A percentile compares a stretch with the other conserved stretches of the same genome.
These are phyloP conservation scores for Pseudozyma hubeiensis DNA, from an alignment of 1,284 basidiomycete species.

Conservation along the genomic window DNA sequence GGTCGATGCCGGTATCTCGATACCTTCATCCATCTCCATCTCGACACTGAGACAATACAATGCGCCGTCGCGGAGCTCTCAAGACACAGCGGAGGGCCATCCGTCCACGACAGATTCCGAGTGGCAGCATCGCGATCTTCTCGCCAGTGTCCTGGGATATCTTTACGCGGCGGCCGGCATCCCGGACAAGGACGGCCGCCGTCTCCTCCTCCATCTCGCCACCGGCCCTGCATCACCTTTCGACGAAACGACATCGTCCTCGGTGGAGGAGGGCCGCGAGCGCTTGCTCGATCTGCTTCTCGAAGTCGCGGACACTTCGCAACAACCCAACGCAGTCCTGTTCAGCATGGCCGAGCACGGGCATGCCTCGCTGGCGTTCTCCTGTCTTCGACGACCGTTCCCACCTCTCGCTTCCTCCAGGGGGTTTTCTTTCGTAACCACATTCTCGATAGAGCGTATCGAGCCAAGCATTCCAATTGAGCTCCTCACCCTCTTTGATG, in stretches of 20 bases:
- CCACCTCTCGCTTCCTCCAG: constrained; percentile 37
- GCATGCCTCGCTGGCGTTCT: constrained; percentile 52
- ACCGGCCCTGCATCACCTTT: neutral
- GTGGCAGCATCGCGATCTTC: constrained; percentile 7
- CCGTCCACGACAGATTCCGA: neutral
- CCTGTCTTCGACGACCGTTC: constrained; percentile 54
- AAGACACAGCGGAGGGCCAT: neutral
- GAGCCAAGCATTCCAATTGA: constrained; percentile 48
- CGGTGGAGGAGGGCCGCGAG: constrained; percentile 5
- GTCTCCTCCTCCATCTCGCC: constrained; percentile 29
- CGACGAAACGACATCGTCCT: neutral
- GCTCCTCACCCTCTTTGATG: constrained; percentile 55
- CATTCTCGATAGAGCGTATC: constrained; percentile 51
- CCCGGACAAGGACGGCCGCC: constrained; percentile 40
- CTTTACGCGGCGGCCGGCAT: constrained; percentile 43
- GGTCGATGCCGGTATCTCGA: neutral
- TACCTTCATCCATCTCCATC: constrained; percentile 5
- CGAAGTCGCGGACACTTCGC: constrained; percentile 35
- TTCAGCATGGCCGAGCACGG: constrained; percentile 47
- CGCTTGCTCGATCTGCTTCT: constrained; percentile 47
- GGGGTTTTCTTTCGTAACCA: constrained; percentile 55
- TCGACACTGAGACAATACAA: neutral
- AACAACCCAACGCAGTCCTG: constrained; percentile 43
- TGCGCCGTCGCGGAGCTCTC: neutral
- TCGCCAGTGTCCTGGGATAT: constrained; percentile 13